Evolutionary conservation across 176 grass and related monocot genomes (phyloP).

Genomic region (Aechmea fasciata): DNA sequence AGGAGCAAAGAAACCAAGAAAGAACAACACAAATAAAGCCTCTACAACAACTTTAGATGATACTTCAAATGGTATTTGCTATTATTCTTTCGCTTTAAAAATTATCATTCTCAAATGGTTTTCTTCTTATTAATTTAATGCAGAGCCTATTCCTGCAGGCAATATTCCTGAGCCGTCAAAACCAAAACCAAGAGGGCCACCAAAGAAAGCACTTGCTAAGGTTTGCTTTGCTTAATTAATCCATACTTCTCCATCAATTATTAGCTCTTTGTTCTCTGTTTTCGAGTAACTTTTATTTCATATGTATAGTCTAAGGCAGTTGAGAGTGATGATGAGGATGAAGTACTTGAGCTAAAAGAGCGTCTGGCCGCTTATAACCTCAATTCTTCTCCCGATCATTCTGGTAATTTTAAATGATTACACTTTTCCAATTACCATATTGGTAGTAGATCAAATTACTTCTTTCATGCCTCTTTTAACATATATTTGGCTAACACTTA

Average conservation of each 20-base stretch:
- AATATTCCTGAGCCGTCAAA: conserved; percentile 15
- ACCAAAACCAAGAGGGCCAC: conserved; percentile 13
- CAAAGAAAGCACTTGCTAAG: conserved; percentile 41
- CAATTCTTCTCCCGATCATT: conserved; percentile 25
- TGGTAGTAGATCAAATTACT: neutral
- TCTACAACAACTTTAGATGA: neutral
- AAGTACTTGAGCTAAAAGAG: conserved; percentile 30
- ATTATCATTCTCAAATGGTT: neutral
- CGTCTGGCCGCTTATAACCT: conserved; percentile 35
- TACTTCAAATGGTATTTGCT: neutral
- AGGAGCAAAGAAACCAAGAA: conserved; percentile 37
- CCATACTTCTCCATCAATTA: neutral
- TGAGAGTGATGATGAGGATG: conserved; percentile 33
- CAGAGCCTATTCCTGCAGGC: neutral
- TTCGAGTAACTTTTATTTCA: neutral
- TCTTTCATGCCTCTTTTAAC: neutral
- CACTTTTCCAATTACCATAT: too few species aligned
- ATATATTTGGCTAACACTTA: neutral
- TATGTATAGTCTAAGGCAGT: conserved; percentile 24
- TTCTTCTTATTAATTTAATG: neutral
- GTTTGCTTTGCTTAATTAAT: conserved; percentile 6
- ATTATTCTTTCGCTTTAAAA: neutral
- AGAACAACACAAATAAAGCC: conserved; percentile 4
- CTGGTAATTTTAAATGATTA: conserved; percentile 20
- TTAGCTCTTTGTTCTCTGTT: neutral